phyloP scores from a whole-genome alignment of 148 eudicot species.

The Euryodendron excelsum region DNA sequence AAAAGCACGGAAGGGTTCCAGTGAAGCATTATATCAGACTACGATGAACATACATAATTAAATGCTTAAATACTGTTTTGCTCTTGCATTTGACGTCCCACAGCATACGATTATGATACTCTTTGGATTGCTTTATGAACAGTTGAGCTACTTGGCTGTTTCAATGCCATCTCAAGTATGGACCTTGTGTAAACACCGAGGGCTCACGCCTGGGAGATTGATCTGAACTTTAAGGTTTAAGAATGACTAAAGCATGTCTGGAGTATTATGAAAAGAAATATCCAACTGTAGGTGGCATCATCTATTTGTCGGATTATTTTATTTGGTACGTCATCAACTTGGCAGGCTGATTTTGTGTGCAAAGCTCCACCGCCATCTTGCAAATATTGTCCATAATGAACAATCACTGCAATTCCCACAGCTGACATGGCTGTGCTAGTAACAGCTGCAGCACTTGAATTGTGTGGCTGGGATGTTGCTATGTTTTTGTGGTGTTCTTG shows the following conservation, averaged over 20 bases:
- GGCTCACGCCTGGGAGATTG: not conserved
- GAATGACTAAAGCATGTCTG: not conserved
- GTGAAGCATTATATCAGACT: not conserved
- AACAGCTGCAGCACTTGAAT: too few species aligned
- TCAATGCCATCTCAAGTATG: too few species aligned
- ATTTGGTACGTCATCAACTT: not conserved
- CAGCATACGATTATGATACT: not conserved
- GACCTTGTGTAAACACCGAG: too few species aligned
- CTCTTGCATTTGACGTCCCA: not conserved
- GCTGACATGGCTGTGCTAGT: too few species aligned
- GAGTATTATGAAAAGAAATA: too few species aligned
- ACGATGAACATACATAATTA: not conserved
- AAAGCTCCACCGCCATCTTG: too few species aligned
- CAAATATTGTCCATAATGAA: too few species aligned
- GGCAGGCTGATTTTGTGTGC: too few species aligned
- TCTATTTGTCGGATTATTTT: not conserved
- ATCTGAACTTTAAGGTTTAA: not conserved
- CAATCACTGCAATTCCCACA: too few species aligned
- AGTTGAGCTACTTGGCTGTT: not conserved
- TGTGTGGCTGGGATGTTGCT: too few species aligned
- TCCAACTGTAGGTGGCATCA: too few species aligned
- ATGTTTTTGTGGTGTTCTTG: too few species aligned
- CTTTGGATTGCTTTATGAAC: not conserved
- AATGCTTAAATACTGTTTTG: not conserved
- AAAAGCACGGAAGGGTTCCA: not conserved